Conservation (phyloP, 306 rosid genomes). For the Pachyrhizus erosus region DNA sequence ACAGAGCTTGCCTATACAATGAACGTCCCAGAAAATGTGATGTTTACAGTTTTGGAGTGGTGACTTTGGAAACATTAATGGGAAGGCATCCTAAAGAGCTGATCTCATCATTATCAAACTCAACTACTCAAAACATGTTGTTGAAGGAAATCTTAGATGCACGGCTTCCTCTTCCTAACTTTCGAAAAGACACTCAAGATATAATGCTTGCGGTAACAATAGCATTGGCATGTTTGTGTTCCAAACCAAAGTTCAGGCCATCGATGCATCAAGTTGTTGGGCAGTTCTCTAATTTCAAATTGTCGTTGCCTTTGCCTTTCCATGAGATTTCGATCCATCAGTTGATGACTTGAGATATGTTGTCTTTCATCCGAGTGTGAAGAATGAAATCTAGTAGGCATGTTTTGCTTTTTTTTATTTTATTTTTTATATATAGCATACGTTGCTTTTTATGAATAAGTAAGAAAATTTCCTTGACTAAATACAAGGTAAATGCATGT, state of each 20-base stretch:
- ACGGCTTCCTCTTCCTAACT: not conserved
- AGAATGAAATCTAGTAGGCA: not conserved
- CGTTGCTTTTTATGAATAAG: no score
- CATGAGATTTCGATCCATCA: not conserved
- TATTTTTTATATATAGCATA: no score
- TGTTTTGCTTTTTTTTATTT: no score
- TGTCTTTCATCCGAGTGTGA: not conserved
- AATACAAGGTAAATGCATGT: no score
- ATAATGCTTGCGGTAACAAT: not conserved
- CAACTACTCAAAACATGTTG: not conserved
- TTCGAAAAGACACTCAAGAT: not conserved
- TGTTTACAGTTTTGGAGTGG: constrained; percentile 18
- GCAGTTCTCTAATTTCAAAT: not conserved
- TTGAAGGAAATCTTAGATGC: not conserved
- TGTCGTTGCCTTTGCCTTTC: fast-evolving
- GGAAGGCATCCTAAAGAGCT: not conserved
- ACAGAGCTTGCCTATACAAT: not conserved
- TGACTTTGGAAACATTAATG: constrained; percentile 7
- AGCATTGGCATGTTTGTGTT: not conserved
- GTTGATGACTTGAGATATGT: not conserved
- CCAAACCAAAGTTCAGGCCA: not conserved
- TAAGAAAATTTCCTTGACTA: no score
- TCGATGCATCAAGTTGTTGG: not conserved
- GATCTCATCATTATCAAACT: not conserved
- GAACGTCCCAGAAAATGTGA: not conserved